Conservation (phyloP, 2,329 filamentous ascomycete genomes). For the Gaeumannomyces tritici region DNA sequence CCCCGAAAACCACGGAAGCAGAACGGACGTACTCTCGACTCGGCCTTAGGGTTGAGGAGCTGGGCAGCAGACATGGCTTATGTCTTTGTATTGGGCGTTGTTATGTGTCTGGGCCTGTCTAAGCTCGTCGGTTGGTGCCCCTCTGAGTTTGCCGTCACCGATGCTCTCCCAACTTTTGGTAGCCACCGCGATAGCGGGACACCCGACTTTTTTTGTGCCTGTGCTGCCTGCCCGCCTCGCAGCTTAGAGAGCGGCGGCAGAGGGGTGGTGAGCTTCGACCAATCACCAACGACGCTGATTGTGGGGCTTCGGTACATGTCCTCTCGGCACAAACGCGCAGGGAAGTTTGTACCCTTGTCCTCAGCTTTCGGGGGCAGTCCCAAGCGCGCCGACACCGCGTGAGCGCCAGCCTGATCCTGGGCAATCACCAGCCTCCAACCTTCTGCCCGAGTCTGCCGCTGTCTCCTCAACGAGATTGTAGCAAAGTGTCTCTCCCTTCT, state of each 20-base stretch:
- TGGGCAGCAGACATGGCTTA: constrained; percentile 84
- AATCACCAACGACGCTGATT: background rate
- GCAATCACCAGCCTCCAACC: too few relatives aligned
- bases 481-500: too few relatives aligned
- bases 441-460: background rate
- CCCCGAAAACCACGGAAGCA: background rate
- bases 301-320: background rate
- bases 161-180: constrained; percentile 6
- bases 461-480: background rate
- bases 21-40: constrained; percentile 68
- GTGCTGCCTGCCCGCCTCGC: constrained; percentile 9
- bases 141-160: constrained; percentile 3
- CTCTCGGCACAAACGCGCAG: background rate
- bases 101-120: background rate
- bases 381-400: background rate
- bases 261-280: constrained; percentile 3
- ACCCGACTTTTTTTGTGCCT: constrained; percentile 15
- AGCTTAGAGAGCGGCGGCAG: constrained; percentile 1
- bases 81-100: background rate
- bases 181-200: background rate
- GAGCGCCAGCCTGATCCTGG: background rate
- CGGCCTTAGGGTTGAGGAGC: constrained; percentile 96
- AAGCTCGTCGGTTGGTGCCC: background rate
- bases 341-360: background rate
- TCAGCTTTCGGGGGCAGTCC: background rate